These are phyloP conservation scores for Gynostemma pentaphyllum DNA, from an alignment of 306 rosid species.

Conservation along the genomic window DNA sequence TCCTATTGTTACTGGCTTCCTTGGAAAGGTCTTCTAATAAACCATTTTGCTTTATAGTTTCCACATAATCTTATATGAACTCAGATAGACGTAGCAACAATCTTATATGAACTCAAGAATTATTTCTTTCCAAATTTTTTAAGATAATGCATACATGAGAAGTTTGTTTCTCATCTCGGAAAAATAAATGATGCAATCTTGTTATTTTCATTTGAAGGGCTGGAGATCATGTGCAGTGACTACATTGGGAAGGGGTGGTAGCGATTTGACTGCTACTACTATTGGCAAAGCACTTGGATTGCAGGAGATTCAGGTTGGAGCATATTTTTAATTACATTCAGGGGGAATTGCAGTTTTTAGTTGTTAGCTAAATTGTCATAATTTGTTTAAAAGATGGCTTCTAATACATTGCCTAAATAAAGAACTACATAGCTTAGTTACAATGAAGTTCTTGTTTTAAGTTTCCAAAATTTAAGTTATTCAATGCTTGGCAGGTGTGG, in stretches of 20 bases:
- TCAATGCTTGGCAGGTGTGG: slow-evolving; percentile 58
- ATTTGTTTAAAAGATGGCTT: not conserved
- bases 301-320: slow-evolving; percentile 80
- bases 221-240: slow-evolving; percentile 90
- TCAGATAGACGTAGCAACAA: too few relatives aligned
- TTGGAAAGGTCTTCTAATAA: slow-evolving; percentile 61
- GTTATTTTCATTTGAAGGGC: slow-evolving; percentile 41
- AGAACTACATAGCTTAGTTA: not conserved
- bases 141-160: not conserved
- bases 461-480: not conserved
- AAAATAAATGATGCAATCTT: not conserved
- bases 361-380: not conserved
- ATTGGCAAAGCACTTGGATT: slow-evolving; percentile 85
- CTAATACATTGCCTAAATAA: not conserved
- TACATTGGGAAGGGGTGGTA: slow-evolving; percentile 94
- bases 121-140: not conserved
- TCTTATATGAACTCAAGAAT: not conserved
- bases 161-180: not conserved
- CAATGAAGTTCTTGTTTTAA: not conserved
- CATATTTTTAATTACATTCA: slow-evolving; percentile 1
- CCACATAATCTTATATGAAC: too few relatives aligned
- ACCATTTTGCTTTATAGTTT: slow-evolving; percentile 1
- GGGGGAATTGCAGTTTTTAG: not conserved
- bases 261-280: slow-evolving; percentile 94
- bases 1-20: slow-evolving; percentile 91